phyloP scores from a whole-genome alignment of 768 basidiomycete genomes.

The Rhizopogon sp. region DNA sequence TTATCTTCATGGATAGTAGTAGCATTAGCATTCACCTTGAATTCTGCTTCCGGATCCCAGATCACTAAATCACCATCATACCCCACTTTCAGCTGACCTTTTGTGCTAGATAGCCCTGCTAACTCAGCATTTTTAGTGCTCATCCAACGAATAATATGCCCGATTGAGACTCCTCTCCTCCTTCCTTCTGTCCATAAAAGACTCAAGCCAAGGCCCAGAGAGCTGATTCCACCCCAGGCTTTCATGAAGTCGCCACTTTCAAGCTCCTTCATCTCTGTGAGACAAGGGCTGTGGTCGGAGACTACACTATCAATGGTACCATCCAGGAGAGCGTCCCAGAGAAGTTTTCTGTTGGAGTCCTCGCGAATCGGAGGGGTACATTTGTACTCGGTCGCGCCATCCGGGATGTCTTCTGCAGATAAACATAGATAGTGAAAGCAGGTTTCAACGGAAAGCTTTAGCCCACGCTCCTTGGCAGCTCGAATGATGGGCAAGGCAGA shows the following conservation, averaged over 20 bases:
- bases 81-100: slow-evolving; percentile 72
- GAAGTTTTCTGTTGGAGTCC: slow-evolving; percentile 58
- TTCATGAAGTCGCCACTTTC: slow-evolving; percentile 78
- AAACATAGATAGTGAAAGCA: slow-evolving; percentile 96
- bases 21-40: slow-evolving; percentile 28
- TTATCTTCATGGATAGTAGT: not conserved
- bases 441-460: slow-evolving; percentile 87
- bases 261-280: slow-evolving; percentile 71
- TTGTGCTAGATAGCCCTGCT: slow-evolving; percentile 62
- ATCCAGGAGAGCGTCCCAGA: slow-evolving; percentile 80
- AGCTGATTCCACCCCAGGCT: slow-evolving; percentile 94
- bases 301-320: slow-evolving; percentile 90
- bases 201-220: slow-evolving; percentile 85
- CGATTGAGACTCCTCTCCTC: slow-evolving; percentile 45
- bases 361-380: slow-evolving; percentile 94
- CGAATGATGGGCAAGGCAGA: slow-evolving; percentile 73
- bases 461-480: slow-evolving; percentile 55
- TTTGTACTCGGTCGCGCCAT: slow-evolving; percentile 82
- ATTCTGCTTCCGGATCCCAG: slow-evolving; percentile 64
- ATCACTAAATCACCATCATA: slow-evolving; percentile 84
- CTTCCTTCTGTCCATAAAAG: slow-evolving; percentile 83
- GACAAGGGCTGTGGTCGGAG: slow-evolving; percentile 94
- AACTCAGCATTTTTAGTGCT: slow-evolving; percentile 70
- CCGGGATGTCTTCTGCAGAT: slow-evolving; percentile 64
- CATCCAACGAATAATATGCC: slow-evolving; percentile 68